Base-by-base conservation (phyloP, 2,329 filamentous ascomycete species). In the Neofusicoccum sp. region DNA sequence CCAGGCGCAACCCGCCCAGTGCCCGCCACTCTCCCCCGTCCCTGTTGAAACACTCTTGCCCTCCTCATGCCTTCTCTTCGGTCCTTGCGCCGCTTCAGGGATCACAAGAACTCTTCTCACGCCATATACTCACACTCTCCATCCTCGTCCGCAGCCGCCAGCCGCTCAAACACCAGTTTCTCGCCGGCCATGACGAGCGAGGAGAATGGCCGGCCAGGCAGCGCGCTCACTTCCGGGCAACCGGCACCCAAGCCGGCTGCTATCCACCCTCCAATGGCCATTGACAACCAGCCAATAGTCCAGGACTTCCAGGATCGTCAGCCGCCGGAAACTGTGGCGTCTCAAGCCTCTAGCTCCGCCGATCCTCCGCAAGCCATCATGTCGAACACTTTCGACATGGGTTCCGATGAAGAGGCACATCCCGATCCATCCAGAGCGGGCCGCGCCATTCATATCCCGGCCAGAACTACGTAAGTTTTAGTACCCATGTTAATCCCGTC, bases 311-410 rank as follows among this genome's bases (percentile, higher is more conserved):
- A 58, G 9, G 54, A 45, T 26, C 54, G 28, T 30, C 30, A 56
- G 7, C 26, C 9, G 4, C n/a, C 16, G 3, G 28, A 30, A 6
- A 33, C 16, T 11, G 24, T 28, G 8, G n/a, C 51, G n/a, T 33
- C 28, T 43, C 51, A 16, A 1, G 7, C 36, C 34, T 24, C 48
- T 24, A 28, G 33, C 36, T 26, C 26, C 11, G 5, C 30, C n/a
- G 45, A 60, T 14, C 45, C 36, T 20, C 57, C 57, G 2, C 57
- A 60, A 26, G 26, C 36, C 11, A 16, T 6, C 9, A 40, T 61
- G 20, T 33, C 58, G 3, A 61, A 20, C 40, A 54, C 12, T 30
- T 61, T 61, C 24, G 31, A 49, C 7, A 61, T 61, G 58, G 12
- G 47, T 20, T 61, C 48, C 24, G 58, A 61, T 8, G 58, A 60